Percentiles rank a stretch among this genome's conserved stretches.
These are phyloP conservation scores for Coemansia sp. DNA, from an alignment of 192 early-diverging fungal genomes.

Conservation along the genomic window DNA sequence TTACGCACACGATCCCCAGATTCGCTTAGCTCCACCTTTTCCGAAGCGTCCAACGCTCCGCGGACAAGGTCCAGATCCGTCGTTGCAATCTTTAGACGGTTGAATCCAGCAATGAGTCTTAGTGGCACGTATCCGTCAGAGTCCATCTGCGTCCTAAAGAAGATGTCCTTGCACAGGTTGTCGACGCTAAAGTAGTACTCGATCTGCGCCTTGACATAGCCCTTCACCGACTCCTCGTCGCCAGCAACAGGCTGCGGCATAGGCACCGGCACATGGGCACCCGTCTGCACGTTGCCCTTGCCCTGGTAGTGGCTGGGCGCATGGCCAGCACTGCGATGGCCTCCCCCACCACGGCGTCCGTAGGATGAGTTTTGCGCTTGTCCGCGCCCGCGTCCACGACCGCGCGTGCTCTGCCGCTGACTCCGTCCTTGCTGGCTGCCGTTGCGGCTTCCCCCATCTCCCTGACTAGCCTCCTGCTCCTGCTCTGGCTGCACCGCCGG, in stretches of 20 bases:
- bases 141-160: slow-evolving; percentile 92
- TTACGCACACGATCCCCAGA: slow-evolving; percentile 61
- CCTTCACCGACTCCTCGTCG: slow-evolving; percentile 42
- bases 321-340: slow-evolving; percentile 35
- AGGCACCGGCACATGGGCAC: slow-evolving; percentile 26
- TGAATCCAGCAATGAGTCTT: slow-evolving; percentile 79
- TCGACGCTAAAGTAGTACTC: slow-evolving; percentile 98
- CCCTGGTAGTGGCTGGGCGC: slow-evolving; percentile 52
- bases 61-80: slow-evolving; percentile 66
- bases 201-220: slow-evolving; percentile 55
- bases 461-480: slow-evolving; percentile 9
- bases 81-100: slow-evolving; percentile 77
- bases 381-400: slow-evolving; percentile 39
- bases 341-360: slow-evolving; percentile 29
- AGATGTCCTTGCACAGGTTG: slow-evolving; percentile 95
- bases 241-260: slow-evolving; percentile 39
- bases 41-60: slow-evolving; percentile 55
- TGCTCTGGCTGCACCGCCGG: background rate
- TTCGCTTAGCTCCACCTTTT: slow-evolving; percentile 63
- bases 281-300: slow-evolving; percentile 54
- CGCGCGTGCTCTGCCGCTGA: slow-evolving; percentile 21
- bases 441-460: slow-evolving; percentile 2
- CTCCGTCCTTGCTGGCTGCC: slow-evolving; percentile 20
- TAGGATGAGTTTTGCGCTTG: slow-evolving; percentile 5
- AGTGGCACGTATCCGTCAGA: slow-evolving; percentile 80